A percentile compares a stretch with the other conserved stretches of the same genome.
Evolutionary conservation across 2,329 filamentous ascomycete genomes (phyloP).

Genomic region (Colletotrichum musae): DNA sequence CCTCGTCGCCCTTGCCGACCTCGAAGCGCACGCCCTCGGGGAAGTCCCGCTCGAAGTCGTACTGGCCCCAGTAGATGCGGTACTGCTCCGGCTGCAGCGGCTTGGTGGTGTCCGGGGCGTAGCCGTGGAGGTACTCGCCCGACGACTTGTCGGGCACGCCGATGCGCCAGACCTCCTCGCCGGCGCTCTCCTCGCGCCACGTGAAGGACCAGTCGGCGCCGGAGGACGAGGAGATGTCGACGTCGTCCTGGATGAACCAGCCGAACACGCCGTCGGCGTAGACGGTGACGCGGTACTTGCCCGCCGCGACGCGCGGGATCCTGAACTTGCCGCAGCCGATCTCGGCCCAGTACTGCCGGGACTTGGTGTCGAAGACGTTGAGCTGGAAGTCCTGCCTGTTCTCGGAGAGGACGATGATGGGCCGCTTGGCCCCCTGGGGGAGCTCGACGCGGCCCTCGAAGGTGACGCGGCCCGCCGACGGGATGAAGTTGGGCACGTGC

Average conservation of each 20-base stretch:
- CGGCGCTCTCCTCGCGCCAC: constrained; percentile 69
- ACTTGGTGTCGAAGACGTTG: constrained; percentile 65
- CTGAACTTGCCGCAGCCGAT: constrained; percentile 63
- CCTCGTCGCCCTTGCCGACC: constrained; percentile 66
- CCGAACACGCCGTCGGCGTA: constrained; percentile 75
- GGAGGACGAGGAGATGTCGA: constrained; percentile 61
- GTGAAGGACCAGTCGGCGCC: constrained; percentile 50
- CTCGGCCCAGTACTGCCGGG: constrained; percentile 75
- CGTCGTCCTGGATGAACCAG: constrained; percentile 67
- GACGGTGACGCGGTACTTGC: constrained; percentile 73
- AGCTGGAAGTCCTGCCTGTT: constrained; percentile 52
- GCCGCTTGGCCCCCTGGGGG: constrained; percentile 63
- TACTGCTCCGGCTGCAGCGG: constrained; percentile 70
- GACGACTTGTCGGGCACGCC: constrained; percentile 73
- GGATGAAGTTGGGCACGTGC: constrained; percentile 71
- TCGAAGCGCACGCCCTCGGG: constrained; percentile 70
- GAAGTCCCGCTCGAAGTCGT: constrained; percentile 73
- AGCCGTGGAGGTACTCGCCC: constrained; percentile 73
- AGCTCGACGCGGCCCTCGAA: constrained; percentile 66
- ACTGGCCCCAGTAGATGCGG: constrained; percentile 72
- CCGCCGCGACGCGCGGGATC: constrained; percentile 69
- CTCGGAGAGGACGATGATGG: constrained; percentile 67
- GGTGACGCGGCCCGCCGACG: constrained; percentile 63
- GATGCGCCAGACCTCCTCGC: constrained; percentile 73
- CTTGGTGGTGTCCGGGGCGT: constrained; percentile 62